A percentile compares a stretch with the other conserved stretches of the same genome.
phyloP scores from a whole-genome alignment of 73 alveolate species.

The Paraurostyla sp. region DNA sequence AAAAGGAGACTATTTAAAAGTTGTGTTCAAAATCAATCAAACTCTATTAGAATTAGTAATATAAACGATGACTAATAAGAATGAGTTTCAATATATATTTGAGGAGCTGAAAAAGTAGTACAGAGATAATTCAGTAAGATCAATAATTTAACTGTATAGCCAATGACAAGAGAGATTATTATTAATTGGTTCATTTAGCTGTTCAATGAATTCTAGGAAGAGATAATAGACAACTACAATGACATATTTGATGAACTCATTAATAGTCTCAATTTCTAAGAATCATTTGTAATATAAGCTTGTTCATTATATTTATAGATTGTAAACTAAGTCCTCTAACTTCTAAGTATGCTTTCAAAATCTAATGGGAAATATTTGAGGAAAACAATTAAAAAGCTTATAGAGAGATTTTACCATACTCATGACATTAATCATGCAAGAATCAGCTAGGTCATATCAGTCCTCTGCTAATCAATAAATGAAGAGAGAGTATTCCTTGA shows the following conservation, averaged over 20 bases:
- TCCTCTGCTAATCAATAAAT: conserved; percentile 62
- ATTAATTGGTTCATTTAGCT: conserved; percentile 71
- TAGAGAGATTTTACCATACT: conserved; percentile 50
- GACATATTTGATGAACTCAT: conserved; percentile 62
- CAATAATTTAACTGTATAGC: not conserved
- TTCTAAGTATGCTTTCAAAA: conserved; percentile 62
- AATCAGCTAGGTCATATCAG: conserved; percentile 50
- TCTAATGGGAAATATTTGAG: conserved; percentile 62
- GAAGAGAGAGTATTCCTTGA: conserved; percentile 66
- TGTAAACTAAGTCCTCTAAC: conserved; percentile 54
- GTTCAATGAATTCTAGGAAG: conserved; percentile 69
- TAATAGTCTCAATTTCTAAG: conserved; percentile 64
- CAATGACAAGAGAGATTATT: conserved; percentile 62
- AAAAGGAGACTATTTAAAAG: conserved; percentile 12
- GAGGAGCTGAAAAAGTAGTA: conserved; percentile 38
- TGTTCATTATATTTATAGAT: not conserved
- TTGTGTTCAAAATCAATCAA: conserved; percentile 38
- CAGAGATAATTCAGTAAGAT: conserved; percentile 18
- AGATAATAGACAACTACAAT: conserved; percentile 33
- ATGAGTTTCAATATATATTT: conserved; percentile 55
- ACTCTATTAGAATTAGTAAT: conserved; percentile 53
- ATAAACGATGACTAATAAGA: conserved; percentile 25
- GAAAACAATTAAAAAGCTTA: conserved; percentile 60
- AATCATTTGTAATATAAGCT: not conserved
- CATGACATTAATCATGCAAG: conserved; percentile 27